Conservation (phyloP, 192 early-diverging fungal species). For the Coemansia sp. region DNA sequence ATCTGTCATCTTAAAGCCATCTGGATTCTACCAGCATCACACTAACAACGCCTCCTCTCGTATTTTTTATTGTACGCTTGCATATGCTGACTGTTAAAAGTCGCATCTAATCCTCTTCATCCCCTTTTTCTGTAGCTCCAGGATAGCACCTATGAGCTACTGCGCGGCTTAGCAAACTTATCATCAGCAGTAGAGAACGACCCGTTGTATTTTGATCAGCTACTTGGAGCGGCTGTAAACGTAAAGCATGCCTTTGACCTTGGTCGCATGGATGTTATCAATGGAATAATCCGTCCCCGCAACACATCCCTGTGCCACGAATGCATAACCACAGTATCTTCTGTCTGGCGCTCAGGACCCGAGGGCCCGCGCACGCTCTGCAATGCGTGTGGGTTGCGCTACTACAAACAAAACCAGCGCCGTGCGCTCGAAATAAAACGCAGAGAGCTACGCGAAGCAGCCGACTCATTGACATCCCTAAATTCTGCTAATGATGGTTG, state of each 20-base stretch:
- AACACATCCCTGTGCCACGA: conserved; percentile 57
- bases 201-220: conserved; percentile 56
- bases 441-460: conserved; percentile 37
- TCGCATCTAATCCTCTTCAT: background rate
- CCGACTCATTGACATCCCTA: conserved; percentile 16
- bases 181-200: conserved; percentile 48
- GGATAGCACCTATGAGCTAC: conserved; percentile 51
- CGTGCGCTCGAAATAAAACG: conserved; percentile 48
- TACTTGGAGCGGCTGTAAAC: conserved; percentile 50
- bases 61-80: no score
- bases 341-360: conserved; percentile 56
- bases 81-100: no score
- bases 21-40: background rate
- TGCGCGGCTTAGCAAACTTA: conserved; percentile 44
- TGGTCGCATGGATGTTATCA: conserved; percentile 53
- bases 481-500: background rate
- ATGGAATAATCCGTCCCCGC: conserved; percentile 51
- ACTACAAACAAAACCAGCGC: conserved; percentile 59
- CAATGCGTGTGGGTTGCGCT: conserved; percentile 64
- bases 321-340: conserved; percentile 55
- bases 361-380: conserved; percentile 58
- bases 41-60: no score
- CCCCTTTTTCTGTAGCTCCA: conserved; percentile 38
- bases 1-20: background rate
- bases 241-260: conserved; percentile 56